Conservation (phyloP, 2,329 filamentous ascomycete genomes). For the Trichoderma sp. region DNA sequence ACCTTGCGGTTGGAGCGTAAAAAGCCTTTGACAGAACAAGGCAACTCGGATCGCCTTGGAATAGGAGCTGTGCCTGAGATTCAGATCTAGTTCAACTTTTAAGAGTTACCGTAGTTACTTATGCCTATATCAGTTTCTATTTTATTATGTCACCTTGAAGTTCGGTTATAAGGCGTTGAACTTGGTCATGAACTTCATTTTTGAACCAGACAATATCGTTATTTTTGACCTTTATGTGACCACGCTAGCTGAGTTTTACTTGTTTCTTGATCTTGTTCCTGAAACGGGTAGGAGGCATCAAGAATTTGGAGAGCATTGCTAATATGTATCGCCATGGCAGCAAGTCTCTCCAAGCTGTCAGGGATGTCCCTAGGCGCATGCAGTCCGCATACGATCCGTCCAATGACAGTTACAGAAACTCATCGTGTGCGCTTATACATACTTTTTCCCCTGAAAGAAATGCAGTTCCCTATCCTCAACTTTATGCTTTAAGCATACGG, state of each 20-base stretch:
- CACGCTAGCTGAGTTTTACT: background rate
- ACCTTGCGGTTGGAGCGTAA: no score
- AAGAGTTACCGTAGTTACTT: no score
- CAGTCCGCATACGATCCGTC: background rate
- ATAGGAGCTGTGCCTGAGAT: no score
- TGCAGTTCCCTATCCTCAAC: background rate
- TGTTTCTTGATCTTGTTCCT: background rate
- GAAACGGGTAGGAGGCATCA: background rate
- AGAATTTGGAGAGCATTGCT: background rate
- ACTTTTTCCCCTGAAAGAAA: background rate
- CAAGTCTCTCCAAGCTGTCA: background rate
- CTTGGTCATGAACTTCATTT: background rate
- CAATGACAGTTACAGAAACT: background rate
- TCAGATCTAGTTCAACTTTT: background rate
- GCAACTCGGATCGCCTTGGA: no score
- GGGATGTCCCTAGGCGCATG: background rate
- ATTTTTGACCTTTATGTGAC: background rate
- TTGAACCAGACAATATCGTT: background rate
- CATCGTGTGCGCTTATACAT: background rate
- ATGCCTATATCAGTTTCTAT: background rate
- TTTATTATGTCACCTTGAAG: background rate
- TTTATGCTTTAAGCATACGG: background rate
- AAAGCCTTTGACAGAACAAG: no score
- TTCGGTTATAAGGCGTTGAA: background rate
- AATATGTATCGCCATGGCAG: background rate